These are phyloP conservation scores for Curvularia verruculosa DNA, from an alignment of 2,329 filamentous ascomycete genomes.

Conservation along the genomic window DNA sequence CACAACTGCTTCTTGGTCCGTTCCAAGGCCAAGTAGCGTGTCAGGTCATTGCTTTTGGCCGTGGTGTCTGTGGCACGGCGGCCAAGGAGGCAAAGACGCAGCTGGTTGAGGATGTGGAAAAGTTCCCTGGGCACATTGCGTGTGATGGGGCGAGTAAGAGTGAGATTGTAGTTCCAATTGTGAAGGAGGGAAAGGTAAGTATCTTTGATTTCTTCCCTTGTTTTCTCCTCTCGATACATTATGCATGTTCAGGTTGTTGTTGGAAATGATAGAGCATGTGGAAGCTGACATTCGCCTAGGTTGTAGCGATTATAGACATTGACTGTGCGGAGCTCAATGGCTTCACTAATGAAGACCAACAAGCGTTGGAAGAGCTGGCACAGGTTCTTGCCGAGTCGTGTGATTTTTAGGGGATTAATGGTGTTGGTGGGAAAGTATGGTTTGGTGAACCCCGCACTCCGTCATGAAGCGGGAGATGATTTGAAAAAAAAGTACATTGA, in stretches of 20 bases:
- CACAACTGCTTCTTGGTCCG: conserved; percentile 74
- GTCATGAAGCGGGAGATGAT: too few relatives aligned
- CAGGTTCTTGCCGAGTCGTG: conserved; percentile 41
- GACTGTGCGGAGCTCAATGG: conserved; percentile 72
- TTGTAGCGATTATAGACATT: conserved; percentile 79
- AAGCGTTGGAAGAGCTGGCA: conserved; percentile 67
- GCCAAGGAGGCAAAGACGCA: conserved; percentile 67
- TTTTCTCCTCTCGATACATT: neutral
- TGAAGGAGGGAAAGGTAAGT: conserved; percentile 57
- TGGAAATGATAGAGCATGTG: conserved; percentile 10
- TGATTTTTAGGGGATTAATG: conserved; percentile 32
- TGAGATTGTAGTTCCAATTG: conserved; percentile 80
- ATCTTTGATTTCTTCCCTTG: conserved; percentile 15
- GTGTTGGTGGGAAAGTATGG: neutral
- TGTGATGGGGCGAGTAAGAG: conserved; percentile 78
- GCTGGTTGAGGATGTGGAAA: conserved; percentile 70
- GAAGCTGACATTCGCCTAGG: conserved; percentile 38
- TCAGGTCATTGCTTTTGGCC: conserved; percentile 74
- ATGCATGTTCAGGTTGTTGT: neutral
- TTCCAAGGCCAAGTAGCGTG: conserved; percentile 79
- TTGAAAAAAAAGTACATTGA: neutral
- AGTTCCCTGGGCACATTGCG: conserved; percentile 80
- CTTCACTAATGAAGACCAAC: conserved; percentile 72
- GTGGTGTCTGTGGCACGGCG: conserved; percentile 77
- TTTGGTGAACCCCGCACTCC: neutral